A percentile compares a stretch with the other conserved stretches of the same genome.
These are phyloP conservation scores for Saturnispora dispora DNA, from an alignment of 805 yeast genomes.

Conservation along the genomic window DNA sequence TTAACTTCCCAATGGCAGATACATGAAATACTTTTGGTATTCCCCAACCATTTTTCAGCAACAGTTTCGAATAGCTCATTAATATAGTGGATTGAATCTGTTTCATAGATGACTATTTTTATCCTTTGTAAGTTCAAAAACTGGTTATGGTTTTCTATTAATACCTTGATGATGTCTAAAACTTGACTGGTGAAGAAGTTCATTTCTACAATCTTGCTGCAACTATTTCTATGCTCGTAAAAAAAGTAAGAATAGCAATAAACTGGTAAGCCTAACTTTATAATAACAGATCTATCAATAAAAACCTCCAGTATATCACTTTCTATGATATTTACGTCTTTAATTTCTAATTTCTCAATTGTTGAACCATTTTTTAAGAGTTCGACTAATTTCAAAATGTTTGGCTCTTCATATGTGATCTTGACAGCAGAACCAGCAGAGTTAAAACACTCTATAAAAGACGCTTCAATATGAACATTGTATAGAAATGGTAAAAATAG, in stretches of 20 bases:
- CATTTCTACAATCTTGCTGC: neutral
- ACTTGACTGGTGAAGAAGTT: neutral
- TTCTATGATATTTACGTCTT: neutral
- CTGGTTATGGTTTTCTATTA: neutral
- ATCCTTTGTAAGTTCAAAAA: conserved; percentile 1
- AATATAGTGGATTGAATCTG: neutral
- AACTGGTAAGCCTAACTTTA: neutral
- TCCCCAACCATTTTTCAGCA: neutral
- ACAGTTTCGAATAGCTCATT: neutral
- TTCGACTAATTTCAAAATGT: neutral
- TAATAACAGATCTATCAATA: neutral
- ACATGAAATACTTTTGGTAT: neutral
- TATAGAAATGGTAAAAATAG: conserved; percentile 2
- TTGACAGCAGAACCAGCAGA: neutral
- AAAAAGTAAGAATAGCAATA: conserved; percentile 2
- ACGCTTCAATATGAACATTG: neutral
- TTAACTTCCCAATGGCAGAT: neutral
- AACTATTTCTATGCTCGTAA: neutral
- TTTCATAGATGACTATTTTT: neutral
- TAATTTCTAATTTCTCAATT: neutral
- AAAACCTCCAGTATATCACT: neutral
- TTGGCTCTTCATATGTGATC: neutral
- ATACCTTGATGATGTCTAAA: neutral
- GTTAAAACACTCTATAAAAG: neutral
- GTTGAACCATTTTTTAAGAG: neutral